Conservation (phyloP, 345 rosid genomes). For the Rhodamnia argentea region DNA sequence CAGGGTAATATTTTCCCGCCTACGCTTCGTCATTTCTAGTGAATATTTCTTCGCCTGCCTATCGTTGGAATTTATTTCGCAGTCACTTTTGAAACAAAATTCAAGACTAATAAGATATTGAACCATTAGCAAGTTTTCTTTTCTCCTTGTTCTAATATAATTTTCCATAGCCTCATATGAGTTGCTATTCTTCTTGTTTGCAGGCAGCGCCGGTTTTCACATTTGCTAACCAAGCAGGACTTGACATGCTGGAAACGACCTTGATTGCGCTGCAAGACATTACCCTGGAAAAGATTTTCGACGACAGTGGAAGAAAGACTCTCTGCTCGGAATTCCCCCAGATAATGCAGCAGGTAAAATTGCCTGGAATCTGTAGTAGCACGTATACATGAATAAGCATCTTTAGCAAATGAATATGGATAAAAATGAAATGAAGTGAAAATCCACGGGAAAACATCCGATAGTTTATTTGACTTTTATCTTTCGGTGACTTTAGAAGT, state of each 20-base stretch:
- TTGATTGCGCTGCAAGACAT: conserved; percentile 73
- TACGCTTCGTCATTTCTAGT: not conserved
- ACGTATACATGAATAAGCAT: not conserved
- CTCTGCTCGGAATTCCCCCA: conserved; percentile 71
- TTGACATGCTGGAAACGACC: conserved; percentile 98
- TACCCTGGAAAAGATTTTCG: conserved; percentile 65
- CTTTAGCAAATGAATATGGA: no score
- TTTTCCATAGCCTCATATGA: not conserved
- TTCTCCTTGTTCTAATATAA: not conserved
- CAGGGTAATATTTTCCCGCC: conserved; percentile 25
- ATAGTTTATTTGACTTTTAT: not conserved
- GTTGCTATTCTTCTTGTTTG: not conserved
- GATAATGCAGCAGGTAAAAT: conserved; percentile 72
- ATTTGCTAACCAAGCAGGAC: conserved; percentile 91
- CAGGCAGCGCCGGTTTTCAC: conserved; percentile 71
- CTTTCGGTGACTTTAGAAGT: no score
- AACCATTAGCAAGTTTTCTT: not conserved
- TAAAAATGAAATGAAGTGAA: no score
- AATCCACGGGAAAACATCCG: not conserved
- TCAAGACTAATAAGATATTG: not conserved
- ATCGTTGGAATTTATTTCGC: not conserved
- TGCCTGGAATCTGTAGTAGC: not conserved
- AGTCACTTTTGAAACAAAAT: not conserved
- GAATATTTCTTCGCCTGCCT: not conserved
- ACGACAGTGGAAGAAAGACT: conserved; percentile 58